Percentiles rank a stretch among this genome's conserved stretches.
phyloP scores from a whole-genome alignment of 1,139 yeast genomes.

The Yamadazyma songkhlaensis region DNA sequence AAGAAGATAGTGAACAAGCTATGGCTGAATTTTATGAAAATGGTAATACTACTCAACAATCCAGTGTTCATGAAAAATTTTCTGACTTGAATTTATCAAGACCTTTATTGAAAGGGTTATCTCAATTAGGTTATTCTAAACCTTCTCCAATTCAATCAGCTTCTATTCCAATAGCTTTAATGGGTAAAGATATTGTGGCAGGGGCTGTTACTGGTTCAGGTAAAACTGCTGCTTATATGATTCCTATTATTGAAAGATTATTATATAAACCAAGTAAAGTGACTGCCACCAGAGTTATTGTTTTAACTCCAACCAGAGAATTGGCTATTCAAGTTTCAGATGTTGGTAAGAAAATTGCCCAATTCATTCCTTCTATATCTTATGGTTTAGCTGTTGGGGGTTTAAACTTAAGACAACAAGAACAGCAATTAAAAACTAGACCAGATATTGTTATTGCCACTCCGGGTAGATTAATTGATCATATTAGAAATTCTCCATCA shows the following conservation, averaged over 20 bases:
- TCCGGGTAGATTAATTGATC: conserved; percentile 97
- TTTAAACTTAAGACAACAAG: conserved; percentile 89
- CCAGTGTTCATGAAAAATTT: conserved; percentile 58
- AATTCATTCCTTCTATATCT: conserved; percentile 68
- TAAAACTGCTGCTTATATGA: conserved; percentile 97
- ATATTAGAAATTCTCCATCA: conserved; percentile 90
- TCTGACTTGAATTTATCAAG: conserved; percentile 80
- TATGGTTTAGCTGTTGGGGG: conserved; percentile 99
- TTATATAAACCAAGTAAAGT: conserved; percentile 82
- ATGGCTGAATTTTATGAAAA: conserved; percentile 67
- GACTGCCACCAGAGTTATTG: conserved; percentile 86
- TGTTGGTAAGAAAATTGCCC: conserved; percentile 83
- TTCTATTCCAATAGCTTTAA: conserved; percentile 85
- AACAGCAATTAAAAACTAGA: conserved; percentile 83
- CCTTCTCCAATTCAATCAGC: conserved; percentile 96
- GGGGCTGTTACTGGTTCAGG: conserved; percentile 99
- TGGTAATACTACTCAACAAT: conserved; percentile 35
- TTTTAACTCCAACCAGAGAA: conserved; percentile 95
- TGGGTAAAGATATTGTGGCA: conserved; percentile 96
- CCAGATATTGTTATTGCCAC: conserved; percentile 98
- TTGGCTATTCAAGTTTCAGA: conserved; percentile 94
- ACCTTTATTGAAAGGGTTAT: conserved; percentile 81
- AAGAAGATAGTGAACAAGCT: conserved; percentile 69
- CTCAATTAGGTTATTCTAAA: conserved; percentile 72
- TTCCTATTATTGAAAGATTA: conserved; percentile 91